These are phyloP conservation scores for Cairneyella variabilis DNA, from an alignment of 495 filamentous ascomycete genomes.

Conservation along the genomic window DNA sequence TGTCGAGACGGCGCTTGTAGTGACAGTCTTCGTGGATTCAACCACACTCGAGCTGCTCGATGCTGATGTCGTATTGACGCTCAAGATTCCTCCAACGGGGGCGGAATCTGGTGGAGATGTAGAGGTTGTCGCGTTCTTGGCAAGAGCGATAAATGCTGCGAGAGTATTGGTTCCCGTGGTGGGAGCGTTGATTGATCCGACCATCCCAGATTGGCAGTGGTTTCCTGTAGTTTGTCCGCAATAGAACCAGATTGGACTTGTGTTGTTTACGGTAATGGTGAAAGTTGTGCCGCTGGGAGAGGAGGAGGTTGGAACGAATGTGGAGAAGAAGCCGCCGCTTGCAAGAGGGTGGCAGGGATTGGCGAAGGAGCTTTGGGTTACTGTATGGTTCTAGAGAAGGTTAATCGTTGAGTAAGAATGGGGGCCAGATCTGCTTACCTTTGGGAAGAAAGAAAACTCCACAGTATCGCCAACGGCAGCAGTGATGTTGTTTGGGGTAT, in stretches of 20 bases:
- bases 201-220: constrained; percentile 68
- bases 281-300: constrained; percentile 50
- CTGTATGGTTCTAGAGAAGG: constrained; percentile 61
- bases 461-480: constrained; percentile 14
- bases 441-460: constrained; percentile 22
- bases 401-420: not conserved
- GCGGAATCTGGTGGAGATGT: constrained; percentile 35
- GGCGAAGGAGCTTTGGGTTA: constrained; percentile 65
- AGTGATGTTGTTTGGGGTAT: constrained; percentile 10
- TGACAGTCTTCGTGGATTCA: not conserved
- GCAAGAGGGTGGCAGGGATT: constrained; percentile 49
- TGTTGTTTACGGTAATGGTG: constrained; percentile 57
- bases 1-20: not conserved
- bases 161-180: constrained; percentile 31
- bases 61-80: not conserved
- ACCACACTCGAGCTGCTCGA: not conserved
- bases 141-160: constrained; percentile 32
- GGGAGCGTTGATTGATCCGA: constrained; percentile 26
- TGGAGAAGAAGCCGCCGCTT: constrained; percentile 40
- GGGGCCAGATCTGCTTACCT: constrained; percentile 3
- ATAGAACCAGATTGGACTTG: constrained; percentile 64
- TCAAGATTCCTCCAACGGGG: constrained; percentile 29
- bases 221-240: constrained; percentile 47
- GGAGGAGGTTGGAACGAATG: constrained; percentile 30
- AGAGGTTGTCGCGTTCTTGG: constrained; percentile 28